Evolutionary conservation across 1,139 yeast genomes (phyloP).

Genomic region (Lizanozyma gosingica): DNA sequence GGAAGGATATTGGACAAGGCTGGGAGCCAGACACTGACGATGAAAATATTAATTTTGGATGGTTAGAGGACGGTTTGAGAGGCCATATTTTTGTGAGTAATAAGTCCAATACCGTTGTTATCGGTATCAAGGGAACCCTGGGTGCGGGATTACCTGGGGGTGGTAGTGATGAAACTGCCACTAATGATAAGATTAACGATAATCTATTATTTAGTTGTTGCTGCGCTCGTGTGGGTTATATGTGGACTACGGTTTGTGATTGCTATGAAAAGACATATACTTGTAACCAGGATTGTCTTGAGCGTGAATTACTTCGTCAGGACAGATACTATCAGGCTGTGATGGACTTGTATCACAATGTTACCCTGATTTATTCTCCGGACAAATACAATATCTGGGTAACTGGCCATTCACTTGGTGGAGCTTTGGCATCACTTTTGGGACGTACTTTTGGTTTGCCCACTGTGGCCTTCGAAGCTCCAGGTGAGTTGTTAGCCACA

Average conservation of each 20-base stretch:
- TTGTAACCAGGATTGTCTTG: conserved; percentile 84
- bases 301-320: conserved; percentile 59
- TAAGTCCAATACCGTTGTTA: conserved; percentile 57
- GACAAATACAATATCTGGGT: conserved; percentile 66
- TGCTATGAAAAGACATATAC: conserved; percentile 82
- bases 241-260: conserved; percentile 95
- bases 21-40: conserved; percentile 36
- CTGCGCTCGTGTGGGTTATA: conserved; percentile 85
- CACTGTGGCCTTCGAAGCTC: conserved; percentile 85
- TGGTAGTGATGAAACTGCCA: conserved; percentile 68
- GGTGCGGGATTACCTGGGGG: conserved; percentile 76
- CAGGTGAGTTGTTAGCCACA: conserved; percentile 84
- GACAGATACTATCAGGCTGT: conserved; percentile 82
- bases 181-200: conserved; percentile 77
- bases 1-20: conserved; percentile 71
- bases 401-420: conserved; percentile 95
- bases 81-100: conserved; percentile 83
- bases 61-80: conserved; percentile 78
- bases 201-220: conserved; percentile 89
- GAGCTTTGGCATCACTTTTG: conserved; percentile 69
- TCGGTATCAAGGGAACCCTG: conserved; percentile 87
- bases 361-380: conserved; percentile 56
- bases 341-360: conserved; percentile 69
- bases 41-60: conserved; percentile 53
- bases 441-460: conserved; percentile 91